A percentile compares a stretch with the other conserved stretches of the same genome.
phyloP scores from a whole-genome alignment of 805 yeast genomes.

The Yamadazyma sp. region DNA sequence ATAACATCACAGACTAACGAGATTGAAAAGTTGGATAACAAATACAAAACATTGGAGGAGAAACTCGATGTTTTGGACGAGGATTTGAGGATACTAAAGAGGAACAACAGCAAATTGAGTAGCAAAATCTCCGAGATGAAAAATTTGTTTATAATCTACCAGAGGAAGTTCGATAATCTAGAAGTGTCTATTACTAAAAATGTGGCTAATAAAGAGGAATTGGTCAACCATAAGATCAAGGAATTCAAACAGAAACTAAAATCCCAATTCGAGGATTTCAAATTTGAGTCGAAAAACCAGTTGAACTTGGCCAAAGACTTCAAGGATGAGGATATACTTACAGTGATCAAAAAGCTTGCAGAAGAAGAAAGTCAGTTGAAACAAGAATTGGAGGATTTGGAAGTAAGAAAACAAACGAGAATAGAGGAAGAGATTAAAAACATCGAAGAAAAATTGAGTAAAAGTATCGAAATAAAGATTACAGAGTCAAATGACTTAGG shows the following conservation, averaged over 20 bases:
- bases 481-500: constrained; percentile 18
- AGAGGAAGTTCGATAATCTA: constrained; percentile 22
- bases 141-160: constrained; percentile 9
- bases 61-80: constrained; percentile 21
- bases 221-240: constrained; percentile 27
- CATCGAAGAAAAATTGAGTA: constrained; percentile 27
- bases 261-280: constrained; percentile 30
- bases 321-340: constrained; percentile 21
- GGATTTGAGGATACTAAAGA: constrained; percentile 20
- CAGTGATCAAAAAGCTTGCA: constrained; percentile 13
- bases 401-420: constrained; percentile 15
- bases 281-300: constrained; percentile 35
- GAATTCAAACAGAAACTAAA: constrained; percentile 28
- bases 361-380: constrained; percentile 8
- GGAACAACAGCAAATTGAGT: constrained; percentile 15
- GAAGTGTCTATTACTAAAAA: constrained; percentile 29
- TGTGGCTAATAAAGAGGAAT: constrained; percentile 29
- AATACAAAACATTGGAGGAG: constrained; percentile 15
- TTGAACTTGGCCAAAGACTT: constrained; percentile 25
- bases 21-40: constrained; percentile 13
- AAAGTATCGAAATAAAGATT: constrained; percentile 25
- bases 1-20: background rate
- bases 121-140: constrained; percentile 14
- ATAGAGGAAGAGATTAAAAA: constrained; percentile 23
- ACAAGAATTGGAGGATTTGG: constrained; percentile 10